Percentiles rank a stretch among this genome's conserved stretches.
Evolutionary conservation across 148 eudicot genomes (phyloP).

Genomic region (Cornus kousa): DNA sequence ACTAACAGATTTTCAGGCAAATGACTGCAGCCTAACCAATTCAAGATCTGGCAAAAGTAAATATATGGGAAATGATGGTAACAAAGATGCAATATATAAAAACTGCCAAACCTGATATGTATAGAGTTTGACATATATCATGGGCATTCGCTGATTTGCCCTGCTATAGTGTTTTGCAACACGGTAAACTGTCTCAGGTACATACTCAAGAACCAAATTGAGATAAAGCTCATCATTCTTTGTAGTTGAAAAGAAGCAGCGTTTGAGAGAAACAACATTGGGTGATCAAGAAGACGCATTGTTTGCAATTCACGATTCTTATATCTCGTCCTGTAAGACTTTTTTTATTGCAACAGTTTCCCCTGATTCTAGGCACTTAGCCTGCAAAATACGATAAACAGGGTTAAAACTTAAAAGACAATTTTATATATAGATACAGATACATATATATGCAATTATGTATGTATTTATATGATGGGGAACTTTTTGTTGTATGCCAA

Average conservation of each 20-base stretch:
- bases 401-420: not conserved
- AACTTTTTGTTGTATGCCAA: not conserved
- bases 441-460: too few relatives aligned
- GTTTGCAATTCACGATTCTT: slow-evolving; percentile 51
- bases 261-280: slow-evolving; percentile 43
- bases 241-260: slow-evolving; percentile 48
- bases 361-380: slow-evolving; percentile 45
- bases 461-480: not conserved
- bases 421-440: too few relatives aligned
- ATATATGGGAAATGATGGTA: too few relatives aligned
- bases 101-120: slow-evolving; percentile 37
- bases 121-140: slow-evolving; percentile 47
- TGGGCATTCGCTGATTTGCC: slow-evolving; percentile 48
- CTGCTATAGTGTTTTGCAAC: slow-evolving; percentile 43
- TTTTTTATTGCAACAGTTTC: slow-evolving; percentile 39
- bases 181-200: slow-evolving; percentile 48
- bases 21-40: too few relatives aligned
- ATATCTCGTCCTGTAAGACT: slow-evolving; percentile 51
- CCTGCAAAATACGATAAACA: slow-evolving; percentile 21
- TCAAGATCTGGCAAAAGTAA: too few relatives aligned
- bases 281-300: slow-evolving; percentile 54
- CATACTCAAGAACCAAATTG: slow-evolving; percentile 44
- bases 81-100: not conserved
- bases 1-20: too few relatives aligned
- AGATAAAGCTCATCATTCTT: slow-evolving; percentile 47